Percentiles rank a stretch among this genome's conserved stretches.
Conservation (phyloP, 768 basidiomycete species). For the Lyophyllum semitale region DNA sequence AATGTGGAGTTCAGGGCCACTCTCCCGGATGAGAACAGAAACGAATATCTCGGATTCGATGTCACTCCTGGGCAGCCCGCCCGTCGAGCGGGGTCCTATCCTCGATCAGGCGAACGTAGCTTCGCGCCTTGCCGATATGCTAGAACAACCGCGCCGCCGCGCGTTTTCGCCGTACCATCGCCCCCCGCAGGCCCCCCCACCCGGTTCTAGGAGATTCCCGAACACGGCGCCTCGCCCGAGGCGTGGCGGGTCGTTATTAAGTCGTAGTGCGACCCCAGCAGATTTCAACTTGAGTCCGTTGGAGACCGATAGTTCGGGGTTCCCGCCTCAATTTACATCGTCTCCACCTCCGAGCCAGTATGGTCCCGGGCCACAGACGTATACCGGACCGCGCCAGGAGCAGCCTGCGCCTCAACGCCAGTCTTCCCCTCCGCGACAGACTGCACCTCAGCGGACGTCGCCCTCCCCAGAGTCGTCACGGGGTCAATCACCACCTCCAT, state of each 20-base stretch:
- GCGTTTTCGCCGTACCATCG: not conserved
- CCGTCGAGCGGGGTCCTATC: not conserved
- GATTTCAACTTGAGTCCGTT: not conserved
- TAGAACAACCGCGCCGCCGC: not conserved
- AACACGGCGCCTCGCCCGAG: not conserved
- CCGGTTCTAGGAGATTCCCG: not conserved
- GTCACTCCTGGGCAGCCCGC: not conserved
- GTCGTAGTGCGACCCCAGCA: not conserved
- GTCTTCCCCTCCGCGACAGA: not conserved
- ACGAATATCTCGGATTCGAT: not conserved
- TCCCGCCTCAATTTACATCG: not conserved
- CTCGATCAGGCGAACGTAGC: not conserved
- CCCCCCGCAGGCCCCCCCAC: no score
- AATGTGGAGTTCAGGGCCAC: not conserved
- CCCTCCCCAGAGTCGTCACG: not conserved
- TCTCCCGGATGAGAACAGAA: not conserved
- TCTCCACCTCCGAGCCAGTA: not conserved
- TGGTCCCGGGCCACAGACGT: not conserved
- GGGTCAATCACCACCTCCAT: not conserved
- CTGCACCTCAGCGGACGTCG: not conserved
- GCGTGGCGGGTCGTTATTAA: not conserved
- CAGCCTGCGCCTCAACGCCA: not conserved
- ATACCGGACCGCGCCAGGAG: not conserved
- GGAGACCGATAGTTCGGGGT: not conserved
- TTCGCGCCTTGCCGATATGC: not conserved